phyloP scores from a whole-genome alignment of 495 filamentous ascomycete species.

The Lophiostoma macrostomum region DNA sequence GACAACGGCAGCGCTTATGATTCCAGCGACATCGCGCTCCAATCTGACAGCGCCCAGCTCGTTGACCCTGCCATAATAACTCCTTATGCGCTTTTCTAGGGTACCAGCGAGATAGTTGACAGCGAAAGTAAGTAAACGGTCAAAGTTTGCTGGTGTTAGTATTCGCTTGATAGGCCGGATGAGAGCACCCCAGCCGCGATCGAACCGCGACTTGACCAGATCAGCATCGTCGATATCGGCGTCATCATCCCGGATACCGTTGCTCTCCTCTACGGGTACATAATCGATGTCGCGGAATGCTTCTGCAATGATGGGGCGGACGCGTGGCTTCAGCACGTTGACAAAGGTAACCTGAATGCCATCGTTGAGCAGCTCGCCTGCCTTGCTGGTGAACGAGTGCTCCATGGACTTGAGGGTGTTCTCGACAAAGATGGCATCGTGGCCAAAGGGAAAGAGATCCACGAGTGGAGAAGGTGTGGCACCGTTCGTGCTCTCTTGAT shows the following conservation, averaged over 20 bases:
- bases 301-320: constrained; percentile 81
- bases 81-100: constrained; percentile 88
- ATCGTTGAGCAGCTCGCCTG: constrained; percentile 75
- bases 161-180: constrained; percentile 81
- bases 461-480: constrained; percentile 44
- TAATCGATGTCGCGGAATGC: constrained; percentile 93
- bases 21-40: constrained; percentile 80
- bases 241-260: constrained; percentile 42
- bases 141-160: constrained; percentile 68
- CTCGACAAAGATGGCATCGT: constrained; percentile 65
- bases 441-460: constrained; percentile 72
- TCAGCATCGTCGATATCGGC: constrained; percentile 37
- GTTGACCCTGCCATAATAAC: constrained; percentile 75
- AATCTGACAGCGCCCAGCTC: constrained; percentile 80
- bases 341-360: constrained; percentile 81
- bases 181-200: constrained; percentile 76
- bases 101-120: constrained; percentile 68
- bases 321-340: constrained; percentile 78
- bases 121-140: constrained; percentile 67
- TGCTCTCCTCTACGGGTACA: constrained; percentile 46
- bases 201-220: constrained; percentile 71
- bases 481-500: not conserved
- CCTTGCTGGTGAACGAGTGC: constrained; percentile 68
- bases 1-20: constrained; percentile 71
- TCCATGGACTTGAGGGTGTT: constrained; percentile 66